These are phyloP conservation scores for Aspergillus brunneoviolaceus DNA, from an alignment of 2,329 filamentous ascomycete species.

Conservation along the genomic window DNA sequence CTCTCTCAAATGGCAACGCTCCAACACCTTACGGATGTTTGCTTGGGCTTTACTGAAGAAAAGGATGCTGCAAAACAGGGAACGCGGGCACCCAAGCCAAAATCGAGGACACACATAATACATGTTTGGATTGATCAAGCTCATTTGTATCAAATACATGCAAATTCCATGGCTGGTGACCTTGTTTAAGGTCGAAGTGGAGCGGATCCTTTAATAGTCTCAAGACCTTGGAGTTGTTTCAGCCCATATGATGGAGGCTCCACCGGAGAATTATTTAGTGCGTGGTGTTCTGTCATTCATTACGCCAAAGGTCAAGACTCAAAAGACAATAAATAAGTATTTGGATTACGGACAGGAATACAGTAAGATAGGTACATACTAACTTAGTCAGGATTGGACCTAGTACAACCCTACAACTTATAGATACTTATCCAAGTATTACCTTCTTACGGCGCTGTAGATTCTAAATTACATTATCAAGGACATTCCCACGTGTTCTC, in stretches of 20 bases:
- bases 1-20: conserved; percentile 6
- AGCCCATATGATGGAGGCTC: not conserved
- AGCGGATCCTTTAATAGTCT: not conserved
- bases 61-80: not conserved
- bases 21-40: not conserved
- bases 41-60: not conserved
- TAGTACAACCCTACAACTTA: no score
- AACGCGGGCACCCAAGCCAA: not conserved
- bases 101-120: not conserved
- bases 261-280: not conserved
- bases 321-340: no score
- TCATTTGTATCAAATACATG: not conserved
- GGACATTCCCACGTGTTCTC: not conserved
- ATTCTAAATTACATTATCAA: no score
- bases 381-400: no score
- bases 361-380: no score
- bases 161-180: not conserved
- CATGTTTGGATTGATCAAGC: not conserved
- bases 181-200: not conserved
- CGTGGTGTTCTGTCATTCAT: not conserved
- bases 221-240: not conserved
- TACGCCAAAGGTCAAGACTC: not conserved
- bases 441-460: no score
- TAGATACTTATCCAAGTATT: no score
- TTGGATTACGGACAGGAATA: no score